A percentile compares a stretch with the other conserved stretches of the same genome.
Evolutionary conservation across 2,329 filamentous ascomycete genomes (phyloP).

Genomic region (Zymoseptoria brevis): DNA sequence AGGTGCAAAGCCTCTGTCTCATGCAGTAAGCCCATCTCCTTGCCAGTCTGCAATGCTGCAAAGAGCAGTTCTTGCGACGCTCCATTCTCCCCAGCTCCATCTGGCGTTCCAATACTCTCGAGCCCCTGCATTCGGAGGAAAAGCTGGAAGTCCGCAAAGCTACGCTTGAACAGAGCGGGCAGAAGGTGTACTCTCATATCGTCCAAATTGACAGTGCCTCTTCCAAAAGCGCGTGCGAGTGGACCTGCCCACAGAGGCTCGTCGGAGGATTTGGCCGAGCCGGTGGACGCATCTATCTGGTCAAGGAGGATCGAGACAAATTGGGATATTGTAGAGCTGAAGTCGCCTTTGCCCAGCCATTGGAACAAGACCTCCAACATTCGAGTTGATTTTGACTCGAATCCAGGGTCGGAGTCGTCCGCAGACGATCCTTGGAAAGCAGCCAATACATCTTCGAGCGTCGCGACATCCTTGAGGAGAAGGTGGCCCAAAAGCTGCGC

Average conservation of each 20-base stretch:
- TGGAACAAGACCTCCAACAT: slow-evolving; percentile 15
- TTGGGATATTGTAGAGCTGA: slow-evolving; percentile 27
- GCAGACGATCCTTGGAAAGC: not conserved
- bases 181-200: slow-evolving; percentile 41
- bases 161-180: slow-evolving; percentile 39
- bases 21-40: slow-evolving; percentile 39
- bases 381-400: slow-evolving; percentile 1
- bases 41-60: slow-evolving; percentile 37
- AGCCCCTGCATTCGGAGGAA: slow-evolving; percentile 36
- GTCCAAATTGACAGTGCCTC: slow-evolving; percentile 11
- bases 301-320: slow-evolving; percentile 25
- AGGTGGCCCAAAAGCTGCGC: slow-evolving; percentile 16
- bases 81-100: slow-evolving; percentile 2
- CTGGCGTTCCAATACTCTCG: slow-evolving; percentile 13
- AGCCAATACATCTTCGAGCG: slow-evolving; percentile 5
- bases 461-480: slow-evolving; percentile 12
- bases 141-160: slow-evolving; percentile 31
- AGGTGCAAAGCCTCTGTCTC: slow-evolving; percentile 25
- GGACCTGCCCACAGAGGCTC: slow-evolving; percentile 19
- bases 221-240: slow-evolving; percentile 10
- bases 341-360: slow-evolving; percentile 31
- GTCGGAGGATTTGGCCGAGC: not conserved
- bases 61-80: slow-evolving; percentile 15
- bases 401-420: not conserved
- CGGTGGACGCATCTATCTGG: slow-evolving; percentile 18